phyloP scores from a whole-genome alignment of 495 filamentous ascomycete genomes.

The Neurospora intermedia region DNA sequence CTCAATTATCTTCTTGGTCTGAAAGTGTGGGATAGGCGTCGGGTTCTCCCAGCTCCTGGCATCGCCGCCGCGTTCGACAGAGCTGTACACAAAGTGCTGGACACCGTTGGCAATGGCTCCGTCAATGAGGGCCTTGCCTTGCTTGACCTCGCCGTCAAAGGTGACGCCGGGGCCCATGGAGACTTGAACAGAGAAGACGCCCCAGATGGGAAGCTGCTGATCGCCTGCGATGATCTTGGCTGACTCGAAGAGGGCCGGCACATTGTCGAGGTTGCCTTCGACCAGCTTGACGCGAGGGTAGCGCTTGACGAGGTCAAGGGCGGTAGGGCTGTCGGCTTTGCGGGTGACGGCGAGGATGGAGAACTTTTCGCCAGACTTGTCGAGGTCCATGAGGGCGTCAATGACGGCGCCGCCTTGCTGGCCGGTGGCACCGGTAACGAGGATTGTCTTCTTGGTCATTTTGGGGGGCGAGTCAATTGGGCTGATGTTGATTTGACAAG shows the following conservation, averaged over 20 bases:
- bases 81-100: constrained; percentile 57
- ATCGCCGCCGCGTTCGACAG: constrained; percentile 57
- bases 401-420: constrained; percentile 56
- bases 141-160: constrained; percentile 43
- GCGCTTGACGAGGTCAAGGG: constrained; percentile 36
- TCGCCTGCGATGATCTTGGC: constrained; percentile 27
- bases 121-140: constrained; percentile 55
- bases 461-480: constrained; percentile 5
- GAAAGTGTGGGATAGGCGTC: constrained; percentile 58
- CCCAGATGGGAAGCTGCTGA: constrained; percentile 24
- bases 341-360: constrained; percentile 56
- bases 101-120: constrained; percentile 46
- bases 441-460: constrained; percentile 31
- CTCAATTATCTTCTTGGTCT: constrained; percentile 57
- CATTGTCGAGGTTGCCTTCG: constrained; percentile 48
- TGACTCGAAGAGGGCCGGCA: constrained; percentile 38
- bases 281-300: constrained; percentile 43
- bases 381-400: constrained; percentile 35
- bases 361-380: constrained; percentile 11
- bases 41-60: constrained; percentile 41
- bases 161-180: constrained; percentile 38
- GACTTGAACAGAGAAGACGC: constrained; percentile 29
- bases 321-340: constrained; percentile 34
- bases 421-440: constrained; percentile 61
- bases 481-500: constrained; percentile 5